Evolutionary conservation across 2,329 filamentous ascomycete species (phyloP), one percentile per base, ranked within the genome.

Genomic region (Emergomyces pasteurianus): DNA sequence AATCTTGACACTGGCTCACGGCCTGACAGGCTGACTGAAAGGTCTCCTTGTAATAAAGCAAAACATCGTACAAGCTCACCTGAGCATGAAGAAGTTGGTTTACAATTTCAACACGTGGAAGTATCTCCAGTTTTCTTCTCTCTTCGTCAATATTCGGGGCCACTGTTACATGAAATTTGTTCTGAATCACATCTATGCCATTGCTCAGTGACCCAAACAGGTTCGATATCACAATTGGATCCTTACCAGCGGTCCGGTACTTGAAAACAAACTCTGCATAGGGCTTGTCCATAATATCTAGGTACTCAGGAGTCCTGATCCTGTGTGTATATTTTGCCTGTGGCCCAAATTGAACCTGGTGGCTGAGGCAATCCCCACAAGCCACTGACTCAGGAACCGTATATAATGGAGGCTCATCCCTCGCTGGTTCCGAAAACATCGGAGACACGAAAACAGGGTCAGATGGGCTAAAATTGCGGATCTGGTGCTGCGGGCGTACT

Each of bases 251-350:
- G 9, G 54, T 34, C 31, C 70, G 67, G 63, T 72, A 72, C 47
- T 70, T 71, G 64, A 72, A 72, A 38, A 71, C 62, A 61, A 72
- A 72, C 59, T 67, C 65, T 16, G 70, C 70, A 60, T 71, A 72
- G 8, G 70, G 70, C 40, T 70, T 65, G 21, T 70, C 65, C 54
- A 71, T 62, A 12, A 43, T 65, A 64, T 72, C 70, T 36, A 71
- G 60, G 59, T 72, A 72, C 28, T 63, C 56, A 23, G 70, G 70
- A 28, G 61, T 62, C 50, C 65, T 62, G 53, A 68, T 63, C 61
- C 67, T 69, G 55, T 72, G 70, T n/a, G 56, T 62, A 59, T 72
- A 72, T 14, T 62, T 47, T 60, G 68, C 68, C 40, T 67, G 67
- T 57, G 59, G 62, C 5, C 70, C 70, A 3, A 67, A 63, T 58